These are phyloP conservation scores for Talaromyces amestolkiae DNA, from an alignment of 2,329 filamentous ascomycete genomes.

Conservation along the genomic window DNA sequence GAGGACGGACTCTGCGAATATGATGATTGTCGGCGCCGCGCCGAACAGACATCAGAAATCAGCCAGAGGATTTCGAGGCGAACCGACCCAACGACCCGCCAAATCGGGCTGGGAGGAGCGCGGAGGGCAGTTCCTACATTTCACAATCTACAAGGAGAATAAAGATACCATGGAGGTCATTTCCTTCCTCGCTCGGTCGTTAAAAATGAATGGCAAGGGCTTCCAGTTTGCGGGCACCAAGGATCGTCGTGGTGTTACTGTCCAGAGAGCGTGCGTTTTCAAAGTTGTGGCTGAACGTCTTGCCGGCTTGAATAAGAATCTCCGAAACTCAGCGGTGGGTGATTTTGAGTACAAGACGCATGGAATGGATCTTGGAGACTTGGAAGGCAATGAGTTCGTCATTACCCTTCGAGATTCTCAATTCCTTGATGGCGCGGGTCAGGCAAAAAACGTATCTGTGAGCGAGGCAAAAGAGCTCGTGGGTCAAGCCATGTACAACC, in stretches of 20 bases:
- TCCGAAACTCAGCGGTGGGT: constrained; percentile 66
- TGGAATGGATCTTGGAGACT: constrained; percentile 75
- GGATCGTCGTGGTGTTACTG: constrained; percentile 81
- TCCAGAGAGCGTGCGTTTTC: constrained; percentile 72
- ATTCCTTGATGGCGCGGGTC: constrained; percentile 49
- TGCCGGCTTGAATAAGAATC: constrained; percentile 58
- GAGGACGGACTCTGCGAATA: constrained; percentile 68
- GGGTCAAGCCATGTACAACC: constrained; percentile 60
- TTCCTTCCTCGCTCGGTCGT: constrained; percentile 68
- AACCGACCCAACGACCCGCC: constrained; percentile 34
- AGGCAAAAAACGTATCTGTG: constrained; percentile 48
- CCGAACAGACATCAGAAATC: constrained; percentile 35
- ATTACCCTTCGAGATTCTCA: constrained; percentile 86
- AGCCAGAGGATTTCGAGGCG: constrained; percentile 32
- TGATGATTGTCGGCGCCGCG: constrained; percentile 57
- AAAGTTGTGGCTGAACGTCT: constrained; percentile 63
- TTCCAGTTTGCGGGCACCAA: constrained; percentile 88
- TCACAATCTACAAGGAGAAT: constrained; percentile 94
- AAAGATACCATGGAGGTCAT: constrained; percentile 93
- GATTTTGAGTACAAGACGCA: constrained; percentile 75
- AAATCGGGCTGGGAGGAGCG: constrained; percentile 63
- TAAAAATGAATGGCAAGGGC: constrained; percentile 66
- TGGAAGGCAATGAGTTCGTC: constrained; percentile 86
- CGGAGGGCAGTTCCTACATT: constrained; percentile 80
- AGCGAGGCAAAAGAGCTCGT: constrained; percentile 46